Evolutionary conservation across 2,329 filamentous ascomycete species (phyloP).

Genomic region (Curvularia sp.): DNA sequence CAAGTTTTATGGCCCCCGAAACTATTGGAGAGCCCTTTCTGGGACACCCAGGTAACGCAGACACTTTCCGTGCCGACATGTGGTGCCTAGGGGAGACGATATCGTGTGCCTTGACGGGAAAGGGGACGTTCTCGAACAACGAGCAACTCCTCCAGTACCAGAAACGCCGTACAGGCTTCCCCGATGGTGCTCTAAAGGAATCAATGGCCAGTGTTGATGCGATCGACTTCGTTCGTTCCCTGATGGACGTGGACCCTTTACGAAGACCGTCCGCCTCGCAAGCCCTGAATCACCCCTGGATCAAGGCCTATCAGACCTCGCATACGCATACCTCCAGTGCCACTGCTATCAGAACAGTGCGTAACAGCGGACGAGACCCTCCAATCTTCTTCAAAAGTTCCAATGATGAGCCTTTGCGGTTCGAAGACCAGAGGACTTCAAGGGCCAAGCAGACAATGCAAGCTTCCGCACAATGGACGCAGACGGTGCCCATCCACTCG

Average conservation of each 20-base stretch:
- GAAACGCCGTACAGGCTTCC: not conserved
- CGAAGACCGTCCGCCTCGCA: not conserved
- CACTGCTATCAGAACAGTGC: not conserved
- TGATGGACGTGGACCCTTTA: not conserved
- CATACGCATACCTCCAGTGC: not conserved
- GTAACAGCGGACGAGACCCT: not conserved
- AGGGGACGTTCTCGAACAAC: not conserved
- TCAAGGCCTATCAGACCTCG: not conserved
- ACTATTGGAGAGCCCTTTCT: not conserved
- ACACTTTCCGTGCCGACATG: not conserved
- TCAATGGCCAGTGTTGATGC: not conserved
- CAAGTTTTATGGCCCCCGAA: not conserved
- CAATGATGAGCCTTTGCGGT: not conserved
- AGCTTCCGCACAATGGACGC: constrained; percentile 2
- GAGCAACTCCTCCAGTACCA: not conserved
- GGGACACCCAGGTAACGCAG: not conserved
- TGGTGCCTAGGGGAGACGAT: not conserved
- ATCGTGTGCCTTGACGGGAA: not conserved
- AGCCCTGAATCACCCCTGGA: not conserved
- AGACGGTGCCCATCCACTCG: not conserved
- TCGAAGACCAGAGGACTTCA: not conserved
- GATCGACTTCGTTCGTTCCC: not conserved
- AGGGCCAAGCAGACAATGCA: not conserved
- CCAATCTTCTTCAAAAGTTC: not conserved
- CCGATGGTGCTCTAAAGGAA: not conserved